Evolutionary conservation across 169 alveolate genomes (phyloP).

Genomic region (Perkinsus olseni): DNA sequence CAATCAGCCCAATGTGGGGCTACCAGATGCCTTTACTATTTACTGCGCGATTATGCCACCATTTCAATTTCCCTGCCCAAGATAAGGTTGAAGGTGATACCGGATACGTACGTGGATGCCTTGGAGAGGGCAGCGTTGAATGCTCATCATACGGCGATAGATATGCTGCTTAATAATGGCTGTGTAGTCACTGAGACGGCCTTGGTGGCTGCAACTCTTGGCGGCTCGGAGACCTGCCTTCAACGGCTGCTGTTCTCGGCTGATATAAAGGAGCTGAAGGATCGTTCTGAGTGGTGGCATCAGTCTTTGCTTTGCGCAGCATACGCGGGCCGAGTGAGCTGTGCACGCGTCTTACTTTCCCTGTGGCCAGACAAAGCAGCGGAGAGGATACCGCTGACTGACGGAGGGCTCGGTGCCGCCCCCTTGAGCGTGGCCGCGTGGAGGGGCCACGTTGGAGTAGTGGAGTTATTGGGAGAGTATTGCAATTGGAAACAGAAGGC

Average conservation of each 20-base stretch:
- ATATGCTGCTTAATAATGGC: neutral
- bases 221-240: neutral
- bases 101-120: neutral
- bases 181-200: neutral
- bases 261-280: neutral
- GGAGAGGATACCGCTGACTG: neutral
- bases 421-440: neutral
- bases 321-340: neutral
- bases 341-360: neutral
- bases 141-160: neutral
- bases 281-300: neutral
- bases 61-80: neutral
- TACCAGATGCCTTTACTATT: neutral
- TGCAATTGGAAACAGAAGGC: neutral
- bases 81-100: neutral
- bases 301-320: neutral
- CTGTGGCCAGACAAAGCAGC: neutral
- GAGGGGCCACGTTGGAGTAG: neutral
- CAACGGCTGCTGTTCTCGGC: neutral
- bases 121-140: neutral
- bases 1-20: neutral
- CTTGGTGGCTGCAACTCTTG: neutral
- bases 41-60: neutral
- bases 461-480: neutral
- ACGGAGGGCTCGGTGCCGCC: neutral